Evolutionary conservation across 805 yeast species (phyloP), one percentile per base, ranked within the genome.

Genomic region (Lipomyces oligophaga): DNA sequence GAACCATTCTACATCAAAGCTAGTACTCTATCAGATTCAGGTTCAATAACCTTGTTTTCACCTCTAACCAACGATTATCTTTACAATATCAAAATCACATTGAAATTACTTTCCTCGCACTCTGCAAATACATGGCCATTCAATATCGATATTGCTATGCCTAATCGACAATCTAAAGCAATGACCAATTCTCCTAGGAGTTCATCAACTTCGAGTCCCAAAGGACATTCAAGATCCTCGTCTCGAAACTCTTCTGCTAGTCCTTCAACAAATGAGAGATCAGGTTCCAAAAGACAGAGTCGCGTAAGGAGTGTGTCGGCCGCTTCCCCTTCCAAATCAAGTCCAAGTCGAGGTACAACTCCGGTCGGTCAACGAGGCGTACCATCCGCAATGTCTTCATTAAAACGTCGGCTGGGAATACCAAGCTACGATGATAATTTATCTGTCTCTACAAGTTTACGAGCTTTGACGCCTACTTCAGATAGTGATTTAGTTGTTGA

Each of bases 1-100:
- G 55, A 50, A 38, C 55, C 55, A 20, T 46, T 50, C 35, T 50
- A 47, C 28, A 37, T 47, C 28, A 50, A 50, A 30, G 45, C 44
- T 10, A 36, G 49, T 32, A 42, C 50, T 5, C 40, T 49, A 7
- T 43, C 54, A 6, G 54, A 45, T 8, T 35, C 46, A 2, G 38
- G 39, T 2, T 34, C 45, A 13, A n/a, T 37, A 27, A 8, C 32
- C 20, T 18, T 38, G 18, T 18, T 39, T 19, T 27, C 51, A 11
- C 31, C 35, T 1, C 21, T 32, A 4, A 22, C 44, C 2, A 34
- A 24, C 10, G 28, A 32, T 11, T 25, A 27, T 15, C n/a, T 34
- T 10, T 49, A 38, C 20, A 28, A 27, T 8, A 47, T 49, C 19
- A 24, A 31, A 3, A 16, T 49, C 4, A 38, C 25, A 1, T 16